A percentile compares a stretch with the other conserved stretches of the same genome.
Conservation (phyloP, 208 protist genomes). For the Leishmania amazonensis region DNA sequence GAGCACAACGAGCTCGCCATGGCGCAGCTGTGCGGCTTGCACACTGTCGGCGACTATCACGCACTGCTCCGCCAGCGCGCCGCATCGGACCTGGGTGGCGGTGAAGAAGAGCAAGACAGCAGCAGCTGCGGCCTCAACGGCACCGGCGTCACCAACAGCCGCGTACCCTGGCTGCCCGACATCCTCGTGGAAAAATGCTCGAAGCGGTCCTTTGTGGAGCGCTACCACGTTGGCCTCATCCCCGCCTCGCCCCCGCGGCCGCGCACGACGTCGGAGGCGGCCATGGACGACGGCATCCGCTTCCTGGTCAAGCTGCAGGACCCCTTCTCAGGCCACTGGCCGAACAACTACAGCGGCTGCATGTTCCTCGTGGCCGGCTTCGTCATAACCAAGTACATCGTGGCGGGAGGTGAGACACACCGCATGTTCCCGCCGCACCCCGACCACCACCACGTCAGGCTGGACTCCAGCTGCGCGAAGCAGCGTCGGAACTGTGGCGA, state of each 20-base stretch:
- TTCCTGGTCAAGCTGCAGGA: constrained; percentile 85
- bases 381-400: constrained; percentile 93
- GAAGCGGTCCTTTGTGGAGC: constrained; percentile 58
- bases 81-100: background rate
- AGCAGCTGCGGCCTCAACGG: background rate
- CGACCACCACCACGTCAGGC: constrained; percentile 50
- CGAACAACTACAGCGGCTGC: constrained; percentile 97
- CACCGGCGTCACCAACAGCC: background rate
- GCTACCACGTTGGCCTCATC: constrained; percentile 68
- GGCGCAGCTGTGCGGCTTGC: constrained; percentile 53
- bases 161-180: constrained; percentile 27
- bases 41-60: constrained; percentile 39
- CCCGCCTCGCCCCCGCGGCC: constrained; percentile 14
- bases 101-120: background rate
- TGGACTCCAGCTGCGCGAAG: constrained; percentile 1
- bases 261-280: constrained; percentile 27
- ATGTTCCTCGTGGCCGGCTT: constrained; percentile 95
- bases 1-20: constrained; percentile 61
- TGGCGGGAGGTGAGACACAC: constrained; percentile 46
- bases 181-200: constrained; percentile 44
- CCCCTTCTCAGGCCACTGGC: constrained; percentile 97
- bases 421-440: constrained; percentile 70
- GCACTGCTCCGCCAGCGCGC: constrained; percentile 21
- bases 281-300: constrained; percentile 63
- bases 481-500: constrained; percentile 5